These are phyloP conservation scores for Globisporangium irregulare DNA, from an alignment of 352 stramenopile genomes.

Conservation along the genomic window DNA sequence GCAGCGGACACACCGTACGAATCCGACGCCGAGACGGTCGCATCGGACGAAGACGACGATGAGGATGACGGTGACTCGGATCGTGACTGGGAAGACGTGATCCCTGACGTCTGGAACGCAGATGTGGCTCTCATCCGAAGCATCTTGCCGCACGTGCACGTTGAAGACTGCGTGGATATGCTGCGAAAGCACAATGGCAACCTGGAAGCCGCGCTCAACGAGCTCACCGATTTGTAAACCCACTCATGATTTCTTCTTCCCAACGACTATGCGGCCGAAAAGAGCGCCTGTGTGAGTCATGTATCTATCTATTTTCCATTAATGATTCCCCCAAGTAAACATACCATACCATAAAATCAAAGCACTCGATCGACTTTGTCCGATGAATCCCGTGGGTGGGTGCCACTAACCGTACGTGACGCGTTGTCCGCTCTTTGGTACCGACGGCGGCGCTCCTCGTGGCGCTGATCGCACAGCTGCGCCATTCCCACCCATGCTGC, in stretches of 20 bases:
- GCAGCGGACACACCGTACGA: constrained; percentile 22
- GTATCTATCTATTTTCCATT: constrained; percentile 3
- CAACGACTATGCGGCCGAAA: background rate
- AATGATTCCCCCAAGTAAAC: background rate
- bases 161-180: constrained; percentile 39
- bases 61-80: constrained; percentile 29
- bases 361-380: background rate
- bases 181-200: constrained; percentile 56
- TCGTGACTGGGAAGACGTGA: constrained; percentile 45
- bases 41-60: constrained; percentile 46
- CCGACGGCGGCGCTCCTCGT: constrained; percentile 16
- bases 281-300: background rate
- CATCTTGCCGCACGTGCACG: constrained; percentile 53
- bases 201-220: constrained; percentile 51
- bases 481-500: constrained; percentile 24
- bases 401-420: constrained; percentile 8
- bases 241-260: background rate
- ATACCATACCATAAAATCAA: background rate
- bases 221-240: constrained; percentile 59
- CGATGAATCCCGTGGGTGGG: background rate
- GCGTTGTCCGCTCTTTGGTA: constrained; percentile 12
- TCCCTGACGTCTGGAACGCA: constrained; percentile 30
- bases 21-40: constrained; percentile 59
- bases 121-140: constrained; percentile 47
- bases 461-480: constrained; percentile 2